These are phyloP conservation scores for Clausena lansium DNA, from an alignment of 345 rosid genomes.

Conservation along the genomic window DNA sequence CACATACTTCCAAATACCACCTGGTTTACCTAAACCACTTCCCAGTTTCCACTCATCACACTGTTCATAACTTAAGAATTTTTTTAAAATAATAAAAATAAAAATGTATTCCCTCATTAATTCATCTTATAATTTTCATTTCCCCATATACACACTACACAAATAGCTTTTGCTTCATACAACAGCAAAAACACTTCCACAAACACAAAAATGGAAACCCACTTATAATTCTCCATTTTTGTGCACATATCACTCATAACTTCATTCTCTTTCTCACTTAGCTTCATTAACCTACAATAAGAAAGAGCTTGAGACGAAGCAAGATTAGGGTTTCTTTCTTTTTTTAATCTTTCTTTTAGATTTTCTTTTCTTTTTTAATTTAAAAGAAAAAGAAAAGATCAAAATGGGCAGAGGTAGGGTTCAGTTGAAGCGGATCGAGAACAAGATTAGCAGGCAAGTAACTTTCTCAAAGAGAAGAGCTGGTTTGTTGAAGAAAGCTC, in stretches of 20 bases:
- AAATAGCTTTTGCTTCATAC: conserved; percentile 10
- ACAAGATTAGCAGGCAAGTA: conserved; percentile 88
- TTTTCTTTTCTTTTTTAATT: background rate
- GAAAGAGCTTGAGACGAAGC: background rate
- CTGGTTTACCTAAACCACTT: background rate
- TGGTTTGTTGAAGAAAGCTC: conserved; percentile 80
- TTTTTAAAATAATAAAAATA: background rate
- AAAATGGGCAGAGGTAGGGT: conserved; percentile 92
- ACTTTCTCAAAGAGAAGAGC: conserved; percentile 82
- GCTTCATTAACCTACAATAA: background rate
- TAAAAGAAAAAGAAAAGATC: background rate
- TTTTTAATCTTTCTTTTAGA: background rate
- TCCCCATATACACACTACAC: conserved; percentile 1
- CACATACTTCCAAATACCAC: background rate
- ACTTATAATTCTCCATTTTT: conserved; percentile 15
- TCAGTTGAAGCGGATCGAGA: conserved; percentile 85
- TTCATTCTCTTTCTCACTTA: conserved; percentile 1
- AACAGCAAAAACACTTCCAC: conserved; percentile 9
- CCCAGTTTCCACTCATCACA: background rate
- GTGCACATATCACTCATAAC: background rate
- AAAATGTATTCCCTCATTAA: background rate
- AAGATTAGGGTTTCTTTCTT: conserved; percentile 28
- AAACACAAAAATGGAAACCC: conserved; percentile 37
- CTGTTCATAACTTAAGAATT: background rate
- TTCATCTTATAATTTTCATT: background rate